phyloP scores from a whole-genome alignment of 345 rosid species.

The Gynandropsis gynandra region DNA sequence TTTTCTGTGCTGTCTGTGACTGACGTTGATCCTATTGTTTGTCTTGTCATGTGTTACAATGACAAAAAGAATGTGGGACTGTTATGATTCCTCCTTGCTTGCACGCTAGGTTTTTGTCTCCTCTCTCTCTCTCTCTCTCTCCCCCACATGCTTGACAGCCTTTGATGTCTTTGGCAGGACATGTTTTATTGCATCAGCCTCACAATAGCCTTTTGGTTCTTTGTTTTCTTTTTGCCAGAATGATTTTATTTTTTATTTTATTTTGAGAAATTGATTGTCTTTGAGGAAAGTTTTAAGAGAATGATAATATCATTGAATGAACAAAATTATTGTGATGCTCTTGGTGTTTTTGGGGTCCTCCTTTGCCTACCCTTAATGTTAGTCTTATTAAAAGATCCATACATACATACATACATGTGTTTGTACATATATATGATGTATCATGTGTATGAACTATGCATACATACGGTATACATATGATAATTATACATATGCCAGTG shows the following conservation, averaged over 20 bases:
- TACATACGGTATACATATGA: too few relatives aligned
- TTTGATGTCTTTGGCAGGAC: constrained; percentile 22
- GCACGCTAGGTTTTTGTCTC: constrained; percentile 41
- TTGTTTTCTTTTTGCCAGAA: constrained; percentile 3
- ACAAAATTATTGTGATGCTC: too few relatives aligned
- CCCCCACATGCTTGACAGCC: constrained; percentile 41
- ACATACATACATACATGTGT: too few relatives aligned
- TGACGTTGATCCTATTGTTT: not conserved
- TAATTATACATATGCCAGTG: too few relatives aligned
- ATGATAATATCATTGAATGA: too few relatives aligned
- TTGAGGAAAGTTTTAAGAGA: not conserved
- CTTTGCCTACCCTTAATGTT: not conserved
- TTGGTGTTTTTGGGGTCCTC: not conserved
- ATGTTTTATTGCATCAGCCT: constrained; percentile 22
- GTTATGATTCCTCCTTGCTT: constrained; percentile 34
- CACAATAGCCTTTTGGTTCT: constrained; percentile 12
- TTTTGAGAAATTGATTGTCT: not conserved
- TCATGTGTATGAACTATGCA: too few relatives aligned
- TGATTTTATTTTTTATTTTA: not conserved
- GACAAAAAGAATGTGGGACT: constrained; percentile 32
- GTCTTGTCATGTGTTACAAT: constrained; percentile 4
- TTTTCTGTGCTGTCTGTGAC: not conserved
- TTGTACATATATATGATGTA: too few relatives aligned
- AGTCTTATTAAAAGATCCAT: too few relatives aligned
- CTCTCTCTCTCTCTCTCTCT: constrained; percentile 5